phyloP scores from a whole-genome alignment of 768 basidiomycete species.

The Scleroderma bovista region DNA sequence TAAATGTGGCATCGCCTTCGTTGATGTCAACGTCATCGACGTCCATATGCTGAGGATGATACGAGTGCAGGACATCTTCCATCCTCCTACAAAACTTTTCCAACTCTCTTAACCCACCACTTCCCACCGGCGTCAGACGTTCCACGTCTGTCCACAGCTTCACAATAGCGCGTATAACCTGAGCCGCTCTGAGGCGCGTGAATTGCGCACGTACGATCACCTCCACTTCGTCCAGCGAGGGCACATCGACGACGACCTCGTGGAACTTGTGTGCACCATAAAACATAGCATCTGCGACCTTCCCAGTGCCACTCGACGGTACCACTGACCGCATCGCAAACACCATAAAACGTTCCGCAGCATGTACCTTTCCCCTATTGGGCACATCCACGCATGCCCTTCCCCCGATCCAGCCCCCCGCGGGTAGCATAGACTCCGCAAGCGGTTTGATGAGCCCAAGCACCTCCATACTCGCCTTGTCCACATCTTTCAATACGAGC shows the following conservation, averaged over 20 bases:
- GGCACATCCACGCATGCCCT: constrained; percentile 67
- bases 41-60: constrained; percentile 42
- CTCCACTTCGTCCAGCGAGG: constrained; percentile 60
- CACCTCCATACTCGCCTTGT: constrained; percentile 85
- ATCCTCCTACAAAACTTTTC: constrained; percentile 80
- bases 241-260: constrained; percentile 60
- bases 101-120: constrained; percentile 73
- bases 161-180: constrained; percentile 48
- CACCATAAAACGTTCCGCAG: constrained; percentile 74
- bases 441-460: constrained; percentile 83
- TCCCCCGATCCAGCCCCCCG: constrained; percentile 72
- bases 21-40: constrained; percentile 21
- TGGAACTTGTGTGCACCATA: constrained; percentile 82
- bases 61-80: constrained; percentile 48
- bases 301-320: constrained; percentile 37
- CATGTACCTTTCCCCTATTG: constrained; percentile 66
- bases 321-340: constrained; percentile 81
- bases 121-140: constrained; percentile 43
- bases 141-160: constrained; percentile 64
- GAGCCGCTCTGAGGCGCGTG: constrained; percentile 45
- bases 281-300: constrained; percentile 60
- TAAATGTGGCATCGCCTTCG: constrained; percentile 28
- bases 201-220: constrained; percentile 67
- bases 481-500: constrained; percentile 91
- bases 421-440: constrained; percentile 62